Percentiles rank a stretch among this genome's conserved stretches.
Evolutionary conservation across 768 basidiomycete genomes (phyloP).

Genomic region (Rhodotorula sphaerocarpa): DNA sequence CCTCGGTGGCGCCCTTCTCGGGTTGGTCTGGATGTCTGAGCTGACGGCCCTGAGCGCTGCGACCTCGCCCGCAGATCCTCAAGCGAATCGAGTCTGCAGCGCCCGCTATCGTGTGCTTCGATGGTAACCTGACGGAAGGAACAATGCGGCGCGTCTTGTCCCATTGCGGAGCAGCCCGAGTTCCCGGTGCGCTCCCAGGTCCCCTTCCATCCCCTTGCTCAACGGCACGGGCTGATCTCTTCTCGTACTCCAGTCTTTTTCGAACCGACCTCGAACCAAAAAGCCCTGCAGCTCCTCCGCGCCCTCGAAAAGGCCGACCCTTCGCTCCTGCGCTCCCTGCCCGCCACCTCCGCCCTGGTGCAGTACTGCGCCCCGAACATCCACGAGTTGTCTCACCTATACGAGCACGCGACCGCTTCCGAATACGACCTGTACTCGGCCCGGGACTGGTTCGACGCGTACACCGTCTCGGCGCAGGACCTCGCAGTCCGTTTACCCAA

Average conservation of each 20-base stretch:
- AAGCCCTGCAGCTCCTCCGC: slow-evolving; percentile 62
- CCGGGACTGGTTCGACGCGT: slow-evolving; percentile 54
- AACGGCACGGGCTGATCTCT: neutral
- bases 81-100: slow-evolving; percentile 49
- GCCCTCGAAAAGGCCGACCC: slow-evolving; percentile 44
- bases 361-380: slow-evolving; percentile 76
- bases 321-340: slow-evolving; percentile 9
- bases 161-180: slow-evolving; percentile 6
- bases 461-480: slow-evolving; percentile 41
- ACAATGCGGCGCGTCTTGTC: slow-evolving; percentile 13
- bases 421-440: slow-evolving; percentile 58
- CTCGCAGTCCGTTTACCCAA: slow-evolving; percentile 53
- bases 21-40: too few relatives aligned
- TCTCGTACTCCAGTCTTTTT: slow-evolving; percentile 58
- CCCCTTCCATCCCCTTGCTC: neutral
- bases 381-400: slow-evolving; percentile 58
- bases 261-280: slow-evolving; percentile 87
- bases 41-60: too few relatives aligned
- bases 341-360: slow-evolving; percentile 45
- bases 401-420: slow-evolving; percentile 46
- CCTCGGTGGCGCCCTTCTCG: too few relatives aligned
- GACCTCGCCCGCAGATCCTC: slow-evolving; percentile 57
- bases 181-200: slow-evolving; percentile 17
- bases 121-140: slow-evolving; percentile 59
- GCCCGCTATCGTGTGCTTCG: slow-evolving; percentile 61